Conservation (phyloP, 2,329 filamentous ascomycete genomes). For the Mycogone perniciosa region DNA sequence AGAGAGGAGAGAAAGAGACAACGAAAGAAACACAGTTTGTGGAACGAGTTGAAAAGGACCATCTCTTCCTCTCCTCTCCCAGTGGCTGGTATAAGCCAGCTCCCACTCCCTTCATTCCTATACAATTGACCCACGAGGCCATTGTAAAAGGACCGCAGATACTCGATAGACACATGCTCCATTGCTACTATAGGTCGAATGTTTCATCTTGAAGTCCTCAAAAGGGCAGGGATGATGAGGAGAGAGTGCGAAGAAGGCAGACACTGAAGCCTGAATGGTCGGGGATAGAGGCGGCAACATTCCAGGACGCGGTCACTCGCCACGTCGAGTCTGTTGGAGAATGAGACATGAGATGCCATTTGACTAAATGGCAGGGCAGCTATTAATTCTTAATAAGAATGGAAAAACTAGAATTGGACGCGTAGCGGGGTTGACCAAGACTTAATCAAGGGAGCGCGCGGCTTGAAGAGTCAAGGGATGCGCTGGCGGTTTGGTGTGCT, state of each 20-base stretch:
- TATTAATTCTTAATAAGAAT: constrained; percentile 3
- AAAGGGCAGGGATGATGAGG: neutral
- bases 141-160: constrained; percentile 18
- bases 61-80: constrained; percentile 19
- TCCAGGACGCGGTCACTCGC: constrained; percentile 19
- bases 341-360: constrained; percentile 17
- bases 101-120: constrained; percentile 34
- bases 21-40: constrained; percentile 5
- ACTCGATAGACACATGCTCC: constrained; percentile 14
- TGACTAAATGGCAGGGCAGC: constrained; percentile 1
- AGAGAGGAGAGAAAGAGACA: constrained; percentile 5
- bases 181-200: constrained; percentile 28
- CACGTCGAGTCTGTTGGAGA: constrained; percentile 3
- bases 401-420: neutral
- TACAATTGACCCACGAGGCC: constrained; percentile 18
- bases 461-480: neutral
- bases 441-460: constrained; percentile 3
- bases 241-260: constrained; percentile 5
- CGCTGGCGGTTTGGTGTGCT: neutral
- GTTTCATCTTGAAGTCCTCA: constrained; percentile 20
- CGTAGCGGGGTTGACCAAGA: neutral
- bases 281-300: constrained; percentile 18
- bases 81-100: constrained; percentile 23
- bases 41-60: constrained; percentile 12
- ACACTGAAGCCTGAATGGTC: constrained; percentile 7